Base-by-base conservation (phyloP, 768 basidiomycete genomes). In the Mycena galopus region DNA sequence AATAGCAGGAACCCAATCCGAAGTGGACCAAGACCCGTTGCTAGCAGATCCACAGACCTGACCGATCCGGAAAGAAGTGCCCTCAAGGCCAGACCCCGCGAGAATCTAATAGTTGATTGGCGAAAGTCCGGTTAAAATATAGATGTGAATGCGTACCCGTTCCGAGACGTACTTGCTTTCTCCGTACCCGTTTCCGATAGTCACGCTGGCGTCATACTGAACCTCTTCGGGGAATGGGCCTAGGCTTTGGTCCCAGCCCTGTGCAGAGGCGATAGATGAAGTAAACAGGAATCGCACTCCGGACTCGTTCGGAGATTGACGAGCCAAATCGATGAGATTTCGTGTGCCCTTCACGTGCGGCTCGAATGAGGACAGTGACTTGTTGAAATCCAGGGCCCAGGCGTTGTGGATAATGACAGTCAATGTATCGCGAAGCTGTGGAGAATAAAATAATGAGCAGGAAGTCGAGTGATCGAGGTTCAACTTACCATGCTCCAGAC, bases 341-440 rank as follows among this genome's bases (percentile, higher is more conserved):
- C 84, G 77, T 3, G 82, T 86, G 17, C 85, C 84, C 21, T 77
- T 76, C 33, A 88, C 78, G 64, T 86, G 81, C 4, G 82, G 73
- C 61, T 88, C 85, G 56, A 88, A 88, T 5, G 86, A 86, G 5
- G 82, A 77, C 33, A 87, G 74, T 16, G 80, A 77, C 0, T 86
- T 78, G 50, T 85, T 85, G 75, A 89, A 87, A 77, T 89, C 86
- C 37, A 89, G 78, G 2, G 79, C 79, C 88, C 88, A 88, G 9
- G 86, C 86, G 47, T 80, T 82, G 62, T 85, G 83, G 3, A 85
- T 79, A 66, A 86, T 78, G 6, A 75, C 47, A 1, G 77, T 81
- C 5, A 78, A 71, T 9, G 75, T 75, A 33, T 73, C 60, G 5
- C 74, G 74, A 21, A 84, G 74, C 78, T 81, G 47, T 35, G 60